phyloP scores from a whole-genome alignment of 148 eudicot species.

The Camellia japonica region DNA sequence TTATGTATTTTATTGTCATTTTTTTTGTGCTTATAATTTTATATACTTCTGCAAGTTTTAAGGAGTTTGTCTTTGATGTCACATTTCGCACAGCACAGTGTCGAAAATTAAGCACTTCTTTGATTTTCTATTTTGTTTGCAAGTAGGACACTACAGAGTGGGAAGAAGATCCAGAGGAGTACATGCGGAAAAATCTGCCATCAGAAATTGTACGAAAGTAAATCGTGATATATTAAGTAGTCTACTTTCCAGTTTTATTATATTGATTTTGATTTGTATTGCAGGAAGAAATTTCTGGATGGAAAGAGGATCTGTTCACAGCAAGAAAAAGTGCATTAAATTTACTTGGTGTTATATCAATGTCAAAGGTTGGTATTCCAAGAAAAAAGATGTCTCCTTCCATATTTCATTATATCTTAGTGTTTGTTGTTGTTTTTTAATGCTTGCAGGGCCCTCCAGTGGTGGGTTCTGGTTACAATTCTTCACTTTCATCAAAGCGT shows the following conservation, averaged over 20 bases:
- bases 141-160: constrained; percentile 66
- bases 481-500: constrained; percentile 56
- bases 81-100: neutral
- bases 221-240: neutral
- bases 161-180: constrained; percentile 87
- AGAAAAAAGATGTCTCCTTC: neutral
- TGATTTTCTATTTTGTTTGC: constrained; percentile 18
- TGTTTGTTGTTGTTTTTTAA: neutral
- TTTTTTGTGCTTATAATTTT: neutral
- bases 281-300: constrained; percentile 78
- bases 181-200: constrained; percentile 73
- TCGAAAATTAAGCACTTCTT: constrained; percentile 6
- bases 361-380: constrained; percentile 57
- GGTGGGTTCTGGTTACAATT: constrained; percentile 30
- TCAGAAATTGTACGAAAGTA: constrained; percentile 55
- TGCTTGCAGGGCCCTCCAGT: constrained; percentile 71
- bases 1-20: neutral
- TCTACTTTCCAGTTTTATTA: neutral
- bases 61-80: neutral
- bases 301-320: constrained; percentile 71
- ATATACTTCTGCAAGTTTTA: neutral
- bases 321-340: constrained; percentile 78
- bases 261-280: constrained; percentile 18
- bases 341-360: constrained; percentile 75
- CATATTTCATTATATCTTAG: constrained; percentile 1